Evolutionary conservation across 179 eudicot species (phyloP).

Genomic region (Beta macrorhiza): DNA sequence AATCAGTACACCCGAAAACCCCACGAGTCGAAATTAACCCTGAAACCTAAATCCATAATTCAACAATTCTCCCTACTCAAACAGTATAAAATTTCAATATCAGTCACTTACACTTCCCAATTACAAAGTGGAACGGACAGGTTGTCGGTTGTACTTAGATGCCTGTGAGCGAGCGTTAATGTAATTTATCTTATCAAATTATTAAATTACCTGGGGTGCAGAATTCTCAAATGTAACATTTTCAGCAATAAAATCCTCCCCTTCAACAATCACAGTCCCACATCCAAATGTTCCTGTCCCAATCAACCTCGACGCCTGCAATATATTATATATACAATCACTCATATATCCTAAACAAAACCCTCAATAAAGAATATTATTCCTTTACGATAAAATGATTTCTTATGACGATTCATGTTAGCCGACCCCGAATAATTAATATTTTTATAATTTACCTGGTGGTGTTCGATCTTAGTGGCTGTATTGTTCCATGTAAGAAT

Average conservation of each 20-base stretch:
- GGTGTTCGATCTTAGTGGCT: slow-evolving; percentile 70
- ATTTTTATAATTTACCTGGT: slow-evolving; percentile 48
- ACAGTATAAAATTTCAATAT: not conserved
- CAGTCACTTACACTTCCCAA: not conserved
- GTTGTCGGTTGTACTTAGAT: too few relatives aligned
- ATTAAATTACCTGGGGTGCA: slow-evolving; percentile 62
- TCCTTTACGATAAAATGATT: not conserved
- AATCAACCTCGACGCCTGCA: slow-evolving; percentile 65
- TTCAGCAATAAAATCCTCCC: slow-evolving; percentile 89
- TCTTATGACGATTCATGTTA: not conserved
- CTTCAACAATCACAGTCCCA: slow-evolving; percentile 85
- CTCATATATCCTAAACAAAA: not conserved
- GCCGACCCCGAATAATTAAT: not conserved
- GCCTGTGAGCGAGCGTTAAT: too few relatives aligned
- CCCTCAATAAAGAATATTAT: not conserved
- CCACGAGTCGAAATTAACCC: not conserved
- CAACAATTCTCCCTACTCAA: not conserved
- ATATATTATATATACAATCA: not conserved
- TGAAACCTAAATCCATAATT: too few relatives aligned
- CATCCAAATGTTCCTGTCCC: slow-evolving; percentile 97
- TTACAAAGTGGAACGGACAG: too few relatives aligned
- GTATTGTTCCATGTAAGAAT: slow-evolving; percentile 71
- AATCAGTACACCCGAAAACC: not conserved
- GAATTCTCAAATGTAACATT: slow-evolving; percentile 90
- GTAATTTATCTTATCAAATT: too few relatives aligned